Percentiles rank a stretch among this genome's conserved stretches.
Evolutionary conservation across 2,329 filamentous ascomycete species (phyloP).

Genomic region (Tolypocladium sp.): DNA sequence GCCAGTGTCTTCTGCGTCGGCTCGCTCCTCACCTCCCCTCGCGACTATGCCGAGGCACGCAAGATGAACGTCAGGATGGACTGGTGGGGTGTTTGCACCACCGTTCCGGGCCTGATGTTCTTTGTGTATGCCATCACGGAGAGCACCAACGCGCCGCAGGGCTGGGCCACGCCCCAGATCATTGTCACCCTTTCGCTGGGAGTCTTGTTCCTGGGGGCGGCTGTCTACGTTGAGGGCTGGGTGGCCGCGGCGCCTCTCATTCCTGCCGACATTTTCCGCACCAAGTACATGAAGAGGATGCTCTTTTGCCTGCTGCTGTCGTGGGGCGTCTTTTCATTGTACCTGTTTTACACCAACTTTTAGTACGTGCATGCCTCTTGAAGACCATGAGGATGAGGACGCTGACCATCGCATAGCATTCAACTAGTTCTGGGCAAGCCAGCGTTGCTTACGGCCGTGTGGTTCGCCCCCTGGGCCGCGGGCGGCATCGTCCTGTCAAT

Average conservation of each 20-base stretch:
- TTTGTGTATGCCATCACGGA: slow-evolving; percentile 62
- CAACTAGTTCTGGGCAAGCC: slow-evolving; percentile 39
- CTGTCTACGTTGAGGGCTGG: slow-evolving; percentile 57
- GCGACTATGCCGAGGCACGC: slow-evolving; percentile 22
- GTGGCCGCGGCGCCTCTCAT: slow-evolving; percentile 52
- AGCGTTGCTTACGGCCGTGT: slow-evolving; percentile 47
- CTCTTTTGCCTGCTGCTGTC: slow-evolving; percentile 40
- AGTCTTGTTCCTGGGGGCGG: slow-evolving; percentile 37
- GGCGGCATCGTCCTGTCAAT: slow-evolving; percentile 49
- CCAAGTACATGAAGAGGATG: slow-evolving; percentile 52
- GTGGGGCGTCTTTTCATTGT: slow-evolving; percentile 49
- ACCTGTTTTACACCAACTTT: slow-evolving; percentile 54
- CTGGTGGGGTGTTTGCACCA: slow-evolving; percentile 46
- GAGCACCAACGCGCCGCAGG: slow-evolving; percentile 47
- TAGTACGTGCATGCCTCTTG: slow-evolving; percentile 36
- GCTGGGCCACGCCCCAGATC: slow-evolving; percentile 59
- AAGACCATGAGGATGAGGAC: slow-evolving; percentile 2
- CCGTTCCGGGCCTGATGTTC: slow-evolving; percentile 50
- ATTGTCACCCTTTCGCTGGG: slow-evolving; percentile 49
- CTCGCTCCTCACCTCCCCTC: slow-evolving; percentile 25
- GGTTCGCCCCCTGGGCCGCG: slow-evolving; percentile 48
- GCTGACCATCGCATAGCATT: slow-evolving; percentile 26
- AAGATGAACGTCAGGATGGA: slow-evolving; percentile 41
- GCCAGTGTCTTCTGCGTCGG: slow-evolving; percentile 41
- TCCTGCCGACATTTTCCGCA: slow-evolving; percentile 52